These are phyloP conservation scores for Saccharomycopsis oosterbeekiorum DNA, from an alignment of 805 yeast species.

Conservation along the genomic window DNA sequence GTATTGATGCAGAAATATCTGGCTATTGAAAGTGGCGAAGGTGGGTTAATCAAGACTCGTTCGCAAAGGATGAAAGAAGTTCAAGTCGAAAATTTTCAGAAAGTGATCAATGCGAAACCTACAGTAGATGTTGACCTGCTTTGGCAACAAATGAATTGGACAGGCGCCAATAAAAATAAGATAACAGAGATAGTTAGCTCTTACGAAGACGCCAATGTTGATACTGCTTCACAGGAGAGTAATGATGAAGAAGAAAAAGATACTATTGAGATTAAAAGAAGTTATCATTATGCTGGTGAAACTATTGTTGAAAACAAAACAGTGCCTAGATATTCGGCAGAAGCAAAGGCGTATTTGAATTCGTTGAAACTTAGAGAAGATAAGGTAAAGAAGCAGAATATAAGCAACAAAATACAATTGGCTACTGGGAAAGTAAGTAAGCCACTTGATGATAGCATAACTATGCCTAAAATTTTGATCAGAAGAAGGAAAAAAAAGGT, in stretches of 20 bases:
- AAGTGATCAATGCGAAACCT: slow-evolving; percentile 18
- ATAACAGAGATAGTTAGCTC: not conserved
- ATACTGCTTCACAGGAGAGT: not conserved
- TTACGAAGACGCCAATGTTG: not conserved
- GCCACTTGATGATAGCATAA: slow-evolving; percentile 20
- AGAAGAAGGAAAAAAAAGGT: slow-evolving; percentile 57
- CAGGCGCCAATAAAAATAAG: slow-evolving; percentile 12
- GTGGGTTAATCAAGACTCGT: slow-evolving; percentile 66
- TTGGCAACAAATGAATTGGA: slow-evolving; percentile 44
- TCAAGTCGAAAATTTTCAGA: slow-evolving; percentile 24
- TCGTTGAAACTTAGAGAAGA: slow-evolving; percentile 34
- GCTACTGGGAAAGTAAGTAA: not conserved
- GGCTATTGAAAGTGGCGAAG: slow-evolving; percentile 42
- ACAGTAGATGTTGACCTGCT: slow-evolving; percentile 40
- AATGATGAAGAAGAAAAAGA: not conserved
- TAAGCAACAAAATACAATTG: not conserved
- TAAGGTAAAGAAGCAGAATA: slow-evolving; percentile 5
- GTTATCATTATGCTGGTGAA: slow-evolving; percentile 87
- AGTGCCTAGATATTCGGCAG: slow-evolving; percentile 73
- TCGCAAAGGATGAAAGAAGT: slow-evolving; percentile 43
- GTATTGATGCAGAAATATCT: slow-evolving; percentile 33
- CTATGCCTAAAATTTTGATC: slow-evolving; percentile 14
- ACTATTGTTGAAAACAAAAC: slow-evolving; percentile 64
- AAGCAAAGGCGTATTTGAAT: slow-evolving; percentile 71
- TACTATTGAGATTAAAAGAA: slow-evolving; percentile 55